Conservation (phyloP, 2,329 filamentous ascomycete species). For the Diatrype stigma region DNA sequence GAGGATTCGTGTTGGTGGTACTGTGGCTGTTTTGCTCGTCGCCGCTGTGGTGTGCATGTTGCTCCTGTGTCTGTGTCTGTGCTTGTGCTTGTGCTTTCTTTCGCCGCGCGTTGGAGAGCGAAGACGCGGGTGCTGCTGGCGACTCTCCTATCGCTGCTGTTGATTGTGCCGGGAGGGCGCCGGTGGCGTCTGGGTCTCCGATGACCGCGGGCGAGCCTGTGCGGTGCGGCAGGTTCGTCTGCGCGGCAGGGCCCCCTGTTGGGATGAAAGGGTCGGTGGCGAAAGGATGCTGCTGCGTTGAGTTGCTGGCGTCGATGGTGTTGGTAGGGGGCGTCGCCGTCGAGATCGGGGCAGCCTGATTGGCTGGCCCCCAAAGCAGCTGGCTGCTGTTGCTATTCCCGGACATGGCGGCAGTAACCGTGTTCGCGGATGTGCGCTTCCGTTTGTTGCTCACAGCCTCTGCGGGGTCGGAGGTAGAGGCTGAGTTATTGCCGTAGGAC, state of each 20-base stretch:
- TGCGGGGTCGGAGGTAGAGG: not conserved
- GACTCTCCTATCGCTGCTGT: too few species aligned
- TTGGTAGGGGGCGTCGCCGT: conserved; percentile 2
- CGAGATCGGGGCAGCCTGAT: conserved; percentile 1
- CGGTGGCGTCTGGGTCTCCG: too few species aligned
- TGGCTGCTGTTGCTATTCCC: conserved; percentile 2
- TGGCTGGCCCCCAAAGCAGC: conserved; percentile 6
- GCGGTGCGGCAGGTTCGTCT: not conserved
- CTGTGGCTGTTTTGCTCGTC: not conserved
- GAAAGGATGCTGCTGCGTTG: conserved; percentile 1
- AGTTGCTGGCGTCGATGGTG: not conserved
- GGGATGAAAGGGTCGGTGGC: conserved; percentile 1
- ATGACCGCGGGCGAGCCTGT: too few species aligned
- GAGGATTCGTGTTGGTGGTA: not conserved
- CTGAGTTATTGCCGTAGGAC: not conserved
- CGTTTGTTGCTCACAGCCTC: conserved; percentile 7
- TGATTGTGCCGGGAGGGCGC: not conserved
- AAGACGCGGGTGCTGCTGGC: too few species aligned
- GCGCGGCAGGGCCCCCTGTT: not conserved
- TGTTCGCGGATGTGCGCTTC: conserved; percentile 9
- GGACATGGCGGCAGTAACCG: not conserved
- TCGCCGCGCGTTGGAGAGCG: too few species aligned
- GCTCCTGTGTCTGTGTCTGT: too few species aligned
- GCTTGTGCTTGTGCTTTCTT: too few species aligned
- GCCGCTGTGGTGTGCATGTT: too few species aligned